A percentile compares a stretch with the other conserved stretches of the same genome.
Conservation (phyloP, 139 green algal species). For the Gonium pectorale region DNA sequence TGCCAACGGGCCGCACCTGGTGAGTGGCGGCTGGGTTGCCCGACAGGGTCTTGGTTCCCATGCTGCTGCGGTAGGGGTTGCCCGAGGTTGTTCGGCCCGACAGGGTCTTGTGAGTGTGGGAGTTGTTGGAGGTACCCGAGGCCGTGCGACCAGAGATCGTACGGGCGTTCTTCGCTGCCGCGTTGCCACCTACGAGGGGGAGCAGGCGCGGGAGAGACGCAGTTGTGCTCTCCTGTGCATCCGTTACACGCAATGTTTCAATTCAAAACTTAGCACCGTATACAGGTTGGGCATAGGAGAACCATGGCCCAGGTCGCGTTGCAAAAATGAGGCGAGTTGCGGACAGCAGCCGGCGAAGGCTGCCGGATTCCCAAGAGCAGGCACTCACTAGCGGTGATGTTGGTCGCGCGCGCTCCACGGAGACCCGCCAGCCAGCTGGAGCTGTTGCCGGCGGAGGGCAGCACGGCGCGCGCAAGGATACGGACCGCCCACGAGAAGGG, state of each 20-base stretch:
- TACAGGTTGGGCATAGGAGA: too few relatives aligned
- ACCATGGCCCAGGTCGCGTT: too few relatives aligned
- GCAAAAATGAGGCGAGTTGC: too few relatives aligned
- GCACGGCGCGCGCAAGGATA: not conserved
- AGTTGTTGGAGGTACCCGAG: not conserved
- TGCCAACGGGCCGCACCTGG: too few relatives aligned
- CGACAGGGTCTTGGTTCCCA: not conserved
- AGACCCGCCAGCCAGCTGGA: constrained; percentile 38
- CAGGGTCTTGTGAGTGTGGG: not conserved
- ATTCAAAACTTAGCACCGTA: too few relatives aligned
- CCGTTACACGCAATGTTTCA: too few relatives aligned
- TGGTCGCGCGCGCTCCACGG: constrained; percentile 14
- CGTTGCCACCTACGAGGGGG: not conserved
- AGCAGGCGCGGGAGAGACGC: too few relatives aligned
- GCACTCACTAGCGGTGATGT: constrained; percentile 40
- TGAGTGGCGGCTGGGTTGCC: too few relatives aligned
- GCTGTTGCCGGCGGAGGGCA: not conserved
- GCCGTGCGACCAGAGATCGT: constrained; percentile 3
- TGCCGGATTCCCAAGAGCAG: too few relatives aligned
- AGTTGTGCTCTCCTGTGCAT: too few relatives aligned
- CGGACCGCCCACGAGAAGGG: constrained; percentile 36
- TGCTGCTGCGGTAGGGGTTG: not conserved
- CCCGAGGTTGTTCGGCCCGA: constrained; percentile 16
- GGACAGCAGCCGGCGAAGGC: too few relatives aligned
- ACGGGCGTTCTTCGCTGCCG: not conserved